A percentile compares a stretch with the other conserved stretches of the same genome.
These are phyloP conservation scores for Clavispora asparagi DNA, from an alignment of 805 yeast species.

Conservation along the genomic window DNA sequence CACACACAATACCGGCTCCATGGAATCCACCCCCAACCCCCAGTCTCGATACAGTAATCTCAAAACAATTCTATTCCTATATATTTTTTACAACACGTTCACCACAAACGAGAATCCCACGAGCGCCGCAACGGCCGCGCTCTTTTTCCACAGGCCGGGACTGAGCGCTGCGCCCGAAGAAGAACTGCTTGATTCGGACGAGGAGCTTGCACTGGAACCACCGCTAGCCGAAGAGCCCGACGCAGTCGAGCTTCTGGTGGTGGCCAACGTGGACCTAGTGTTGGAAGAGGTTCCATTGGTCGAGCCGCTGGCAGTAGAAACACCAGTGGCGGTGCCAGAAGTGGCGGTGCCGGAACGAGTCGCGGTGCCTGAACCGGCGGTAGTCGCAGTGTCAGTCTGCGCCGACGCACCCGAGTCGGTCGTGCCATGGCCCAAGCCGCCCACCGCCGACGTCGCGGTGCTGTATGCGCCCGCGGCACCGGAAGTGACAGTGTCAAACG, in stretches of 20 bases:
- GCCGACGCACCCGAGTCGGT: background rate
- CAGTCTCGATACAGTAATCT: background rate
- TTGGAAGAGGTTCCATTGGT: background rate
- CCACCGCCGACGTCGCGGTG: background rate
- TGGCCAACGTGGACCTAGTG: background rate
- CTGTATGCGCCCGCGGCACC: constrained; percentile 11
- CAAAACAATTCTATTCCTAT: background rate
- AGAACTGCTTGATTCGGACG: constrained; percentile 8
- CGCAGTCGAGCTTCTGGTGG: background rate
- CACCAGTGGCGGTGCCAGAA: background rate
- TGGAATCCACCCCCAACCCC: too few species aligned
- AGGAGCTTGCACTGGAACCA: background rate
- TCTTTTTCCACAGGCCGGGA: constrained; percentile 32
- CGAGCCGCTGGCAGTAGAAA: background rate
- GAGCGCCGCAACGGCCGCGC: constrained; percentile 31
- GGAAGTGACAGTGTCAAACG: constrained; percentile 7
- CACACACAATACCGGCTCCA: too few species aligned
- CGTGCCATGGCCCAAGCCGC: too few species aligned
- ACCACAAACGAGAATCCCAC: constrained; percentile 32
- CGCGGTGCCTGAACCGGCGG: constrained; percentile 4
- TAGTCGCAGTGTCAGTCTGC: background rate
- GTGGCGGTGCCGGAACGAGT: background rate
- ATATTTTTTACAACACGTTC: constrained; percentile 16
- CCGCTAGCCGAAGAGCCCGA: background rate
- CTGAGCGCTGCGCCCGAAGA: constrained; percentile 12